Evolutionary conservation across 345 rosid species (phyloP).

Genomic region (Raphanus raphanistrum): DNA sequence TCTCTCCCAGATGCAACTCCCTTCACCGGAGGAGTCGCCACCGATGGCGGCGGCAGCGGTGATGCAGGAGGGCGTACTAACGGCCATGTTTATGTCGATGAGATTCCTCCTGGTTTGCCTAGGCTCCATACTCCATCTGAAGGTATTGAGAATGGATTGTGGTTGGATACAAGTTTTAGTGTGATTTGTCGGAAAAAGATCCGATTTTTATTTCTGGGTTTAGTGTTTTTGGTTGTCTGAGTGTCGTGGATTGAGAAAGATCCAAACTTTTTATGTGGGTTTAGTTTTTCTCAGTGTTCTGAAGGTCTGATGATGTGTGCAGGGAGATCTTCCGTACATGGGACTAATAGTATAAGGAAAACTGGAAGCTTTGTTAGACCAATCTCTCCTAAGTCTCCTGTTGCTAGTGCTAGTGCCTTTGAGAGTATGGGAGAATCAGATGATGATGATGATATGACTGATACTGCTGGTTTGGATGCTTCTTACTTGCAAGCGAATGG

Average conservation of each 20-base stretch:
- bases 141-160: neutral
- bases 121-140: conserved; percentile 79
- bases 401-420: conserved; percentile 89
- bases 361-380: conserved; percentile 63
- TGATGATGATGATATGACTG: conserved; percentile 81
- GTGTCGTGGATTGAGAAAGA: neutral
- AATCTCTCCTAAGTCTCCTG: conserved; percentile 93
- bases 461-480: conserved; percentile 56
- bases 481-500: conserved; percentile 71
- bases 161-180: too few relatives aligned
- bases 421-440: conserved; percentile 93
- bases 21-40: conserved; percentile 38
- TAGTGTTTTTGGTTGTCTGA: neutral
- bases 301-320: conserved; percentile 24
- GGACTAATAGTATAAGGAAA: conserved; percentile 54
- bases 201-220: neutral
- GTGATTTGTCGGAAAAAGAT: neutral
- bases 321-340: conserved; percentile 66
- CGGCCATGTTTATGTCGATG: conserved; percentile 63
- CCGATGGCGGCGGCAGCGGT: conserved; percentile 51
- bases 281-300: neutral
- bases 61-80: conserved; percentile 49
- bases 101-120: conserved; percentile 81
- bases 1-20: conserved; percentile 78
- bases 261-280: neutral